These are phyloP conservation scores for Pichia deserticola DNA, from an alignment of 805 yeast species.

Conservation along the genomic window DNA sequence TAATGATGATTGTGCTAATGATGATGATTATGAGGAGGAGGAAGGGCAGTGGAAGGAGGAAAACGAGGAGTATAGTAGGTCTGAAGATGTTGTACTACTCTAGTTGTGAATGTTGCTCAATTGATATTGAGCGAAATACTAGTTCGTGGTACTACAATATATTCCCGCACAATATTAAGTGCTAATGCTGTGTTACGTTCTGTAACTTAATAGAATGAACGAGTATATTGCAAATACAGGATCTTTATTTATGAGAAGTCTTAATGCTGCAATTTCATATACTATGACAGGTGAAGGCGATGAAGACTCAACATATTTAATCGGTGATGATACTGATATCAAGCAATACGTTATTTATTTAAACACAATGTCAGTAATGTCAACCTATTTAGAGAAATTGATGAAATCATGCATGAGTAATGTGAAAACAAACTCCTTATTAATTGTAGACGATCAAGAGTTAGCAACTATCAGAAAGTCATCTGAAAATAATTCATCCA, in stretches of 20 bases:
- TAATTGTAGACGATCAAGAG: conserved; percentile 28
- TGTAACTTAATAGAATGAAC: too few species aligned
- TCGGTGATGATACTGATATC: conserved; percentile 26
- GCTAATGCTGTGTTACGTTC: too few species aligned
- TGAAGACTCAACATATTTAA: conserved; percentile 14
- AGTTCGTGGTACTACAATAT: too few species aligned
- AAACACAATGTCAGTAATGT: conserved; percentile 64
- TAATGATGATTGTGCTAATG: too few species aligned
- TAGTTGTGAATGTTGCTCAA: too few species aligned
- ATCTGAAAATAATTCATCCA: conserved; percentile 10
- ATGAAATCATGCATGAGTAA: conserved; percentile 33
- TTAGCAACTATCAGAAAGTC: conserved; percentile 18
- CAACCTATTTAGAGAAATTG: conserved; percentile 49
- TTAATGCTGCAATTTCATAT: conserved; percentile 29
- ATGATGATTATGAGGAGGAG: too few species aligned
- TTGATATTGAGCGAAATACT: too few species aligned
- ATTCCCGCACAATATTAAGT: too few species aligned
- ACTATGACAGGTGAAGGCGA: conserved; percentile 37
- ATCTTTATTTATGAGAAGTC: conserved; percentile 34
- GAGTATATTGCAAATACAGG: conserved; percentile 18
- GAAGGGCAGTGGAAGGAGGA: too few species aligned
- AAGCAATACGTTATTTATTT: conserved; percentile 58
- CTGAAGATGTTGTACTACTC: too few species aligned
- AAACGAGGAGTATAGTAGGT: too few species aligned
- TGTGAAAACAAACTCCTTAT: conserved; percentile 21